Conservation (phyloP, 2,329 filamentous ascomycete species). For the Pseudocercospora macadamiae region DNA sequence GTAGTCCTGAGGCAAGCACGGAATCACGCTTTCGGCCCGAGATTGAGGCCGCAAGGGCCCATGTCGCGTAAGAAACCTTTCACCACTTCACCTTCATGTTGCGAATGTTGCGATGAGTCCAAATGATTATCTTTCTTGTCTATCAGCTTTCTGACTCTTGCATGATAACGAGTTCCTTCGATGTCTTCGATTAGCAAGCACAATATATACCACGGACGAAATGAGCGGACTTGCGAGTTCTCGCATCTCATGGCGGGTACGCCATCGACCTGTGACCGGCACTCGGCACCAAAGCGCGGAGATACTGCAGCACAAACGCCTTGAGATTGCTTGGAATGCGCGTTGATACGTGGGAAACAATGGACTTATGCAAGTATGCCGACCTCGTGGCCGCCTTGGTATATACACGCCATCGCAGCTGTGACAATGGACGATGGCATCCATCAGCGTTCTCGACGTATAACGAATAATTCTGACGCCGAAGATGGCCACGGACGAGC, state of each 20-base stretch:
- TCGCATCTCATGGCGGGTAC: not conserved
- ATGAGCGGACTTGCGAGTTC: not conserved
- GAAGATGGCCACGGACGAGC: not conserved
- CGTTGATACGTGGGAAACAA: not conserved
- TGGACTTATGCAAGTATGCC: not conserved
- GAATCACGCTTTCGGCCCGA: too few relatives aligned
- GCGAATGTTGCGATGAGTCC: too few relatives aligned
- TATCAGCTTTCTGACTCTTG: too few relatives aligned
- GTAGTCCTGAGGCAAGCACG: too few relatives aligned
- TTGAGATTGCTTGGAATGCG: not conserved
- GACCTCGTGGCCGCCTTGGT: not conserved
- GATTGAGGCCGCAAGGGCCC: too few relatives aligned
- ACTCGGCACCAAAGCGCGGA: constrained; percentile 1
- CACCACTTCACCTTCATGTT: too few relatives aligned
- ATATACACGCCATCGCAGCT: not conserved
- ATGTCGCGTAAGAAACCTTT: too few relatives aligned
- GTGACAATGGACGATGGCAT: not conserved
- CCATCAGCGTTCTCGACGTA: too few relatives aligned
- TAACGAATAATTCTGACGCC: too few relatives aligned
- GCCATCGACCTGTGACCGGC: not conserved
- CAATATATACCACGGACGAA: not conserved
- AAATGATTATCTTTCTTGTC: too few relatives aligned
- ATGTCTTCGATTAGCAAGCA: too few relatives aligned
- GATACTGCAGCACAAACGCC: not conserved
- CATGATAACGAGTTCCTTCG: too few relatives aligned